Base-by-base conservation (phyloP, 495 filamentous ascomycete genomes). In the Neurospora sp. region DNA sequence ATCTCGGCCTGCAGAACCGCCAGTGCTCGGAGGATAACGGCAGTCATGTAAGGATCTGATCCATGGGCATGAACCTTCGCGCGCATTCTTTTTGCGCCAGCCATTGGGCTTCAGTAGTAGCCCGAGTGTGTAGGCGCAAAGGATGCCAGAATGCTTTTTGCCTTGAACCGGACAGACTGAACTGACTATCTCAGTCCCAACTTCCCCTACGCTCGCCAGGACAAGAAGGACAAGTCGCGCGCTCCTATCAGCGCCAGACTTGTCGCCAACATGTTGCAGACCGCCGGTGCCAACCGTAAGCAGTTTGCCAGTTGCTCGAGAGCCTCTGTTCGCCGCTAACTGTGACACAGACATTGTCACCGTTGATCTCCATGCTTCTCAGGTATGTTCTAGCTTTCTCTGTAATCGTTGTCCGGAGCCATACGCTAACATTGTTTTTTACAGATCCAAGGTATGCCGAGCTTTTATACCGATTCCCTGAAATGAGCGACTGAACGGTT, bases 1-100 rank as follows among this genome's bases (percentile, higher is more conserved):
- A 97, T 98, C 86, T 97, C 97, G 80, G 96, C 96, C 71, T 99
- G 96, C 88, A 95, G 97, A 77, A 98, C 96, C 31, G 96, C 96
- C 60, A 80, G 79, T 76, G 80, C 80, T 38, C 72, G 80, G 70
- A 80, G 80, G 73, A 82, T 82, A 74, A 82, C 80, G 39, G 80
- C 80, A 42, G 80, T 82, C 69, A 79, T 82, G 79, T 81, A 78
- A 76, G 79, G 35, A 66, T 18, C 14, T 66, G 42, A 31, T 35
- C 69, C 41, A 18, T 38, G 49, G 9, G 44, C 71, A 70, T 31
- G 37, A 23, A 37, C 20, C 12, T 14, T 27, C 35, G 35, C 54
- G 54, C 54, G 54, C 54, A 7, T 27, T 35, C 35, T 35, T 27
- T 35, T 35, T 62, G 54, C 54, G 27, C 54, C 54, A 66, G 54